Conservation (phyloP, 164 flowering plant species). For the Vitis riparia region DNA sequence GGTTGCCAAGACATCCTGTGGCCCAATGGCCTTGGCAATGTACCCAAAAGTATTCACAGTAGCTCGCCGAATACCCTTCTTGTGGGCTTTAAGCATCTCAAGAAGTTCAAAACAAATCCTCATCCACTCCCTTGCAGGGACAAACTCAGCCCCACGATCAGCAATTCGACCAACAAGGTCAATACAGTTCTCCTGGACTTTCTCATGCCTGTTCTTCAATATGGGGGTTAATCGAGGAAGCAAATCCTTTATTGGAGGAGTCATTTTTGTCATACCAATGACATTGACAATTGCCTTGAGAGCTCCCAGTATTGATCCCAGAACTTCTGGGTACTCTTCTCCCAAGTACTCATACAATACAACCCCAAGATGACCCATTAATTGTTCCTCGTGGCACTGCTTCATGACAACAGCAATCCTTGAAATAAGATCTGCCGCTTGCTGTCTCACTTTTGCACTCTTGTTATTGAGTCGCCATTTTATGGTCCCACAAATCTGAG, state of each 20-base stretch:
- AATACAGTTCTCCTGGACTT: constrained; percentile 97
- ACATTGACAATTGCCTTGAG: constrained; percentile 96
- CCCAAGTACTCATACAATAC: constrained; percentile 95
- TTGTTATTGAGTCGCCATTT: constrained; percentile 99
- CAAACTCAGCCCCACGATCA: constrained; percentile 99
- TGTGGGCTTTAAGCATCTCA: constrained; percentile 99
- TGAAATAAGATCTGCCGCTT: constrained; percentile 98
- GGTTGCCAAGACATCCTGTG: constrained; percentile 96
- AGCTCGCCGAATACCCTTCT: constrained; percentile 93
- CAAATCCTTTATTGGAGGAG: constrained; percentile 96
- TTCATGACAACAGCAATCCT: constrained; percentile 98
- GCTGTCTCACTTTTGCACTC: constrained; percentile 98
- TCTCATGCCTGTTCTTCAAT: constrained; percentile 95
- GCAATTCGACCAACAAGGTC: constrained; percentile 99
- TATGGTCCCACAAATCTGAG: constrained; percentile 98
- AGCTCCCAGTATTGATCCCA: constrained; percentile 95
- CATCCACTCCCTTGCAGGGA: constrained; percentile 99
- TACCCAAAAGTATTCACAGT: constrained; percentile 99
- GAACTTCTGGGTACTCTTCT: constrained; percentile 95
- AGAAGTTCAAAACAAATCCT: constrained; percentile 97
- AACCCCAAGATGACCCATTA: constrained; percentile 99
- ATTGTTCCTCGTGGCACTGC: constrained; percentile 97
- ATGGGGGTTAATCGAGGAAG: constrained; percentile 96
- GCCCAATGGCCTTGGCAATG: constrained; percentile 98
- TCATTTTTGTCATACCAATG: constrained; percentile 99